Evolutionary conservation across 139 green algal genomes (phyloP), one percentile per base, ranked within the genome.

Genomic region (Coccomyxa sp.): DNA sequence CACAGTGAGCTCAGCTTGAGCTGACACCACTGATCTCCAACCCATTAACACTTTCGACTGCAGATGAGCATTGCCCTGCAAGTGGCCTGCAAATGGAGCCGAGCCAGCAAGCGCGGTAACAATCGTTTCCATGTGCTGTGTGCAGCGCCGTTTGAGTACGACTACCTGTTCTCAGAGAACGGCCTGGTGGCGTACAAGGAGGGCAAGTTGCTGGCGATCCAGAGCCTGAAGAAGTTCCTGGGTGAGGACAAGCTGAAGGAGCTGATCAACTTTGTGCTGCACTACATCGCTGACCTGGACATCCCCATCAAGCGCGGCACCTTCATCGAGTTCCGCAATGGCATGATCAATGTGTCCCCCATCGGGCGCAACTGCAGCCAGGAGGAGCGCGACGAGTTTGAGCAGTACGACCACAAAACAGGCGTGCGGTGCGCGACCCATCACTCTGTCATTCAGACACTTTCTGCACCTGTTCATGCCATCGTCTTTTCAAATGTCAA

Each of bases 251-350:
- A 91, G 38, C 82, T 95, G 74, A 68, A 81, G 59, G 60, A 81
- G 45, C 51, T 88, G 32, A 82, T 88, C 79, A 88, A 86, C 79
- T 88, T 85, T n/a, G 28, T 85, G 4, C 79, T 88, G 77, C 86
- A 97, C 99, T 91, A 98, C 90, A 93, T 98, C 76, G 93, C 96
- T 30, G 95, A 99, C 85, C 92, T 99, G 59, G 95, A 99, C 88
- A 98, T 99, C 85, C 97, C 97, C 21, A 91, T 99, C 88, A 99
- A 99, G 89, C 90, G 95, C 38, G 97, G 97, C 83, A 99, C 97
- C 0, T 99, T 99, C 81, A 94, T 99, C 11, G 97, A 99, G 91
- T 99, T 99, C 87, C 91, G 97, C 58, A 98, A 96, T 66, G 97
- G 97, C 79, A 99, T 99, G 97, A 85, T 99, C 27, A 99, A 99